Evolutionary conservation across 176 grass and related monocot genomes (phyloP).

Genomic region (Triticum monococcum): DNA sequence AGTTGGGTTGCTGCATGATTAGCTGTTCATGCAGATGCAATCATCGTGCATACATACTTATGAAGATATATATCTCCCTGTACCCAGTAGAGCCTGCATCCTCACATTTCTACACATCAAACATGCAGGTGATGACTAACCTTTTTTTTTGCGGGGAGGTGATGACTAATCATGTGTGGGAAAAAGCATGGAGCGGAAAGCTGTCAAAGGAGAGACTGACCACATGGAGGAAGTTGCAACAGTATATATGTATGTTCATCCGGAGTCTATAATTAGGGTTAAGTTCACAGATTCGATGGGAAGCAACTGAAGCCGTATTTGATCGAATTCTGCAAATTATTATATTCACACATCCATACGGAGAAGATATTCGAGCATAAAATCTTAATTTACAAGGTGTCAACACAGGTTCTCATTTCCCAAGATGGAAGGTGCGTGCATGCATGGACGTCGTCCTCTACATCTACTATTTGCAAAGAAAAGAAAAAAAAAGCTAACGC

Average conservation of each 20-base stretch:
- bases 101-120: background rate
- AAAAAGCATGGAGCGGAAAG: background rate
- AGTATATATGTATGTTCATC: background rate
- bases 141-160: no score
- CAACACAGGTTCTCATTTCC: slow-evolving; percentile 17
- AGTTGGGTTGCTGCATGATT: background rate
- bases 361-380: slow-evolving; percentile 28
- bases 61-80: background rate
- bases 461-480: background rate
- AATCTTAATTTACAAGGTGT: slow-evolving; percentile 27
- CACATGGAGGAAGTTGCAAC: background rate
- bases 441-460: background rate
- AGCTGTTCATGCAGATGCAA: background rate
- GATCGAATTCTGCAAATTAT: background rate
- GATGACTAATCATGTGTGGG: no score
- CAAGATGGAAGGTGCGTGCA: slow-evolving; percentile 26
- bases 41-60: background rate
- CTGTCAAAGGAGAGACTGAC: background rate
- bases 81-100: background rate
- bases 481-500: background rate
- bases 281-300: background rate
- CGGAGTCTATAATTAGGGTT: background rate
- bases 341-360: background rate
- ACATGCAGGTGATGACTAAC: background rate
- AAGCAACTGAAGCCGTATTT: background rate